A percentile compares a stretch with the other conserved stretches of the same genome.
Conservation (phyloP, 495 filamentous ascomycete genomes). For the Gamarada debralockiae region DNA sequence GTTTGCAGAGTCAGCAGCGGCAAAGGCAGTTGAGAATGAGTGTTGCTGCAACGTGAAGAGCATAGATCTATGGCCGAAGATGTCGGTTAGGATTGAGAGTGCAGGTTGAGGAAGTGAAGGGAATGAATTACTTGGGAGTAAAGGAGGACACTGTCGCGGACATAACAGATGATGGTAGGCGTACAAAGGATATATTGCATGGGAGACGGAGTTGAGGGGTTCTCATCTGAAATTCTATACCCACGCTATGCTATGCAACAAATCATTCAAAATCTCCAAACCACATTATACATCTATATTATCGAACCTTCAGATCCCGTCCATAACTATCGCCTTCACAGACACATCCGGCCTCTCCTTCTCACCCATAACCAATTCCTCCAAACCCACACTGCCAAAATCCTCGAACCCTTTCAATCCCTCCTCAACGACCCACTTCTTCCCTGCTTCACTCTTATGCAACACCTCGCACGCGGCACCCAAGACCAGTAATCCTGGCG, state of each 20-base stretch:
- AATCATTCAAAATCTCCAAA: too few species aligned
- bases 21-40: constrained; percentile 79
- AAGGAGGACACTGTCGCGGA: too few species aligned
- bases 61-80: too few species aligned
- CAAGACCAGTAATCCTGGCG: constrained; percentile 87
- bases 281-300: too few species aligned
- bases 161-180: too few species aligned
- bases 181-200: too few species aligned
- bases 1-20: constrained; percentile 60
- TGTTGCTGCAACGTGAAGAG: constrained; percentile 38
- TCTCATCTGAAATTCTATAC: too few species aligned
- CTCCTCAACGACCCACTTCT: constrained; percentile 85
- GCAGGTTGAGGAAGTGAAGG: too few species aligned
- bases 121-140: too few species aligned
- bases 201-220: too few species aligned
- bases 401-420: constrained; percentile 68
- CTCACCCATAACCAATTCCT: constrained; percentile 23
- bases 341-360: constrained; percentile 8
- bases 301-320: constrained; percentile 11
- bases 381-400: constrained; percentile 26
- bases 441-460: constrained; percentile 42
- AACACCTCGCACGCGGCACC: constrained; percentile 81
- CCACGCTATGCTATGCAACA: too few species aligned
- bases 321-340: constrained; percentile 13
- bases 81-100: too few species aligned